Percentiles rank a stretch among this genome's conserved stretches.
Conservation (phyloP, 2,329 filamentous ascomycete genomes). For the Periconia sp. region DNA sequence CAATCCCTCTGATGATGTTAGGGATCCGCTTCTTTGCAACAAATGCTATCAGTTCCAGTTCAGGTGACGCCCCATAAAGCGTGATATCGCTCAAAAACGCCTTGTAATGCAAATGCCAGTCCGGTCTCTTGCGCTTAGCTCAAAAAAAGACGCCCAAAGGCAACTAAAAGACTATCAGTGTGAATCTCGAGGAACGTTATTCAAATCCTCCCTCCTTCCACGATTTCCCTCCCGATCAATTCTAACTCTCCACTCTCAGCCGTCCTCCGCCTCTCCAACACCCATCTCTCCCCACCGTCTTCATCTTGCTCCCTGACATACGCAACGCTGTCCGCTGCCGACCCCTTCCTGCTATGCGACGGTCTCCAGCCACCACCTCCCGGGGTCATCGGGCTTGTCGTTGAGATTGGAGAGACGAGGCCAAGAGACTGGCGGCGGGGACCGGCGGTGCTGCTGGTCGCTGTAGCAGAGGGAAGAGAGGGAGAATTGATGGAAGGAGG, state of each 20-base stretch:
- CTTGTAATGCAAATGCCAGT: slow-evolving; percentile 11
- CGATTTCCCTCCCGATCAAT: slow-evolving; percentile 68
- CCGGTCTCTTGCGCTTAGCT: too few relatives aligned
- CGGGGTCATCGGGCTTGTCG: slow-evolving; percentile 39
- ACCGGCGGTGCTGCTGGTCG: slow-evolving; percentile 22
- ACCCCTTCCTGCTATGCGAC: slow-evolving; percentile 46
- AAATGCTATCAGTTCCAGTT: too few relatives aligned
- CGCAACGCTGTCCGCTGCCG: slow-evolving; percentile 70
- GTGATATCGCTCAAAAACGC: slow-evolving; percentile 7
- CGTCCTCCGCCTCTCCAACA: slow-evolving; percentile 71
- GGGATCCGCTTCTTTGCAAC: too few relatives aligned
- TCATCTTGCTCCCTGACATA: slow-evolving; percentile 69
- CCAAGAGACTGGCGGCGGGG: slow-evolving; percentile 36
- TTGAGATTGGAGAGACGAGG: slow-evolving; percentile 41
- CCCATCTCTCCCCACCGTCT: slow-evolving; percentile 65
- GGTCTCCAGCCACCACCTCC: slow-evolving; percentile 33
- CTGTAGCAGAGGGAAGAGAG: slow-evolving; percentile 31
- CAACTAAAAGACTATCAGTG: not conserved
- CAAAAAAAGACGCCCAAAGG: not conserved
- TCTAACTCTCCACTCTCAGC: slow-evolving; percentile 70
- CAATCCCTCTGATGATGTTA: too few relatives aligned
- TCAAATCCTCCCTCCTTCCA: slow-evolving; percentile 58
- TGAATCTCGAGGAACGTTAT: too few relatives aligned
- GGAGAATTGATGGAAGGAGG: slow-evolving; percentile 29
- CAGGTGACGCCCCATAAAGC: too few relatives aligned